phyloP scores from a whole-genome alignment of 139 green algal species.

The Auxenochlorella pyrenoidosa region DNA sequence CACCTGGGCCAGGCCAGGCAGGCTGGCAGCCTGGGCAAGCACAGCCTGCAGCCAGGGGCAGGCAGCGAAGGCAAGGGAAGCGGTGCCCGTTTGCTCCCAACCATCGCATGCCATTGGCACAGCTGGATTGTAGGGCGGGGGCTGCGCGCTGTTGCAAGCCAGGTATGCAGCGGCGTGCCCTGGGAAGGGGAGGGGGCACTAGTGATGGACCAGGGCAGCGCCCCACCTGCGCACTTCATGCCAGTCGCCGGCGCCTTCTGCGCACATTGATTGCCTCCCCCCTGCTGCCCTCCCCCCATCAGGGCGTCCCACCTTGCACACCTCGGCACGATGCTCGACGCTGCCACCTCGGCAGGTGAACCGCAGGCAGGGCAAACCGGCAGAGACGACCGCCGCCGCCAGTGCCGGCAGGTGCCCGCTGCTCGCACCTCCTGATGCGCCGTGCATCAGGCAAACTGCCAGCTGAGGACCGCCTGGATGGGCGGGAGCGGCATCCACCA shows the following conservation, averaged over 20 bases:
- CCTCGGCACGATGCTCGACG: constrained; percentile 35
- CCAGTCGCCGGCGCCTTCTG: no score
- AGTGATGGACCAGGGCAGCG: no score
- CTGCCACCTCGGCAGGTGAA: constrained; percentile 45
- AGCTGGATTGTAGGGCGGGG: no score
- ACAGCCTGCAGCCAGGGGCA: not conserved
- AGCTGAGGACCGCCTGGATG: no score
- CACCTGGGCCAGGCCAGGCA: not conserved
- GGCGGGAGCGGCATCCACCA: not conserved
- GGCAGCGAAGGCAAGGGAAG: not conserved
- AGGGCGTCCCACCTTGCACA: constrained; percentile 19
- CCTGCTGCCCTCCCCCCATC: no score
- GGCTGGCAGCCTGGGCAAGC: not conserved
- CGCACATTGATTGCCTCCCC: no score
- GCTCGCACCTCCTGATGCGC: constrained; percentile 48
- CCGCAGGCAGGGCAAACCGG: constrained; percentile 41
- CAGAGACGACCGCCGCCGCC: constrained; percentile 14
- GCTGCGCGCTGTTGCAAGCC: no score
- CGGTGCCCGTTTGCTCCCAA: no score
- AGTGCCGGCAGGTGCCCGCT: constrained; percentile 39
- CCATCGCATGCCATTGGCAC: no score
- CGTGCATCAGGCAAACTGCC: constrained; percentile 53
- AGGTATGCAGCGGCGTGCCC: no score
- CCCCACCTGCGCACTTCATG: no score
- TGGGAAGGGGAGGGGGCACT: no score